Evolutionary conservation across 768 basidiomycete species (phyloP), one percentile per base, ranked within the genome.

Genomic region (Crassisporium funariophilum): DNA sequence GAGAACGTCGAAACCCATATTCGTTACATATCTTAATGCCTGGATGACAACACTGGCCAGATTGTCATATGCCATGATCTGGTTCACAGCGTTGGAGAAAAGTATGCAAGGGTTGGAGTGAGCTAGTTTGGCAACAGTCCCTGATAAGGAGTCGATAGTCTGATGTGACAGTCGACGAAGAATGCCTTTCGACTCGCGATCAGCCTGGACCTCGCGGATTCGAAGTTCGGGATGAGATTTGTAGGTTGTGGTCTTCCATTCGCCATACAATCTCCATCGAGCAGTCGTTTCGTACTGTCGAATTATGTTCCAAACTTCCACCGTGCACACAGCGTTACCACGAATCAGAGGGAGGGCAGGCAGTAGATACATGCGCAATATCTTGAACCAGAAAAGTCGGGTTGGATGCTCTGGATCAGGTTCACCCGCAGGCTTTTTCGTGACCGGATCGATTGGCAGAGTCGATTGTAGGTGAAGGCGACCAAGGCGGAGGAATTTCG

Each of bases 41-140:
- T 93, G 92, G 19, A 98, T 88, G 34, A 98, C 88, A 16, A 94
- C 91, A 33, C 78, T 79, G 8, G 91, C 91, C 43, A 97, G 69
- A 66, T 98, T 99, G 61, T 95, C 91, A 60, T 99, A 99, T 11
- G 91, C 86, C 86, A 93, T 92, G 47, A 98, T 88, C 66, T 98
- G 97, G 54, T 86, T 85, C 37, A 99, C 84, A 0, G 89, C 91
- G 51, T 90, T 88, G 17, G 79, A 63, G 72, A 98, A 98, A 57
- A 98, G 82, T 40, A 95, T 85, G 56, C 84, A 87, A 4, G 97
- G 97, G 60, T 98, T 97, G 13, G 90, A 88, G 64, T 98, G 94
- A 11, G 91, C 91, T 44, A 95, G 70, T 67, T 98, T 98, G 10
- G 91, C 95, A 19, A 98, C 83, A 3, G 86, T 81, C 15, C 95